A percentile compares a stretch with the other conserved stretches of the same genome.
Conservation (phyloP, 2,329 filamentous ascomycete species). For the Xylariaceae sp. region DNA sequence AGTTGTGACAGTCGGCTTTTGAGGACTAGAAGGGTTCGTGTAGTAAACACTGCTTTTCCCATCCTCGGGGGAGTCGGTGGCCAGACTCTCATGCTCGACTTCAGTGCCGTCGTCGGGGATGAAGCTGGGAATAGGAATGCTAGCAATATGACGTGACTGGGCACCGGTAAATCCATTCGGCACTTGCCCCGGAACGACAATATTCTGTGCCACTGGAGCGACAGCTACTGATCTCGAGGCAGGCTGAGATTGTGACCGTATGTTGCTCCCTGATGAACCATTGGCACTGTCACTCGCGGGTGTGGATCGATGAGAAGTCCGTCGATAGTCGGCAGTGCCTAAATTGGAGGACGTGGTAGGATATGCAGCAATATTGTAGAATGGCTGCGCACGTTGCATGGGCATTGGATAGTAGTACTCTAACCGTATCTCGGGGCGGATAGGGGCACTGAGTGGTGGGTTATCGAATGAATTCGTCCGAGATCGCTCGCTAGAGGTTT, state of each 20-base stretch:
- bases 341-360: conserved; percentile 50
- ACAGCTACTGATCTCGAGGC: conserved; percentile 44
- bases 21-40: conserved; percentile 29
- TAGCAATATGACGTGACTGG: conserved; percentile 42
- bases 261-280: conserved; percentile 47
- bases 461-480: conserved; percentile 61
- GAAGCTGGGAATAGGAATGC: conserved; percentile 50
- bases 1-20: conserved; percentile 27
- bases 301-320: conserved; percentile 51
- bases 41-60: conserved; percentile 41
- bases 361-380: conserved; percentile 50
- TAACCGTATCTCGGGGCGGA: conserved; percentile 51
- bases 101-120: conserved; percentile 48
- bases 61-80: conserved; percentile 44
- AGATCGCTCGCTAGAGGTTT: conserved; percentile 45
- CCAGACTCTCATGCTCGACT: conserved; percentile 41
- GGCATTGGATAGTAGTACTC: conserved; percentile 50
- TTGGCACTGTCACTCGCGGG: conserved; percentile 44
- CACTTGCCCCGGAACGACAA: conserved; percentile 32
- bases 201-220: conserved; percentile 30
- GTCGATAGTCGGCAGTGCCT: conserved; percentile 48
- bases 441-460: conserved; percentile 52
- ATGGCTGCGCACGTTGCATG: conserved; percentile 36
- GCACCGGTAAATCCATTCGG: conserved; percentile 35
- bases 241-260: conserved; percentile 63